phyloP scores from a whole-genome alignment of 176 grass and related monocot genomes.

The Phoenix dactylifera region DNA sequence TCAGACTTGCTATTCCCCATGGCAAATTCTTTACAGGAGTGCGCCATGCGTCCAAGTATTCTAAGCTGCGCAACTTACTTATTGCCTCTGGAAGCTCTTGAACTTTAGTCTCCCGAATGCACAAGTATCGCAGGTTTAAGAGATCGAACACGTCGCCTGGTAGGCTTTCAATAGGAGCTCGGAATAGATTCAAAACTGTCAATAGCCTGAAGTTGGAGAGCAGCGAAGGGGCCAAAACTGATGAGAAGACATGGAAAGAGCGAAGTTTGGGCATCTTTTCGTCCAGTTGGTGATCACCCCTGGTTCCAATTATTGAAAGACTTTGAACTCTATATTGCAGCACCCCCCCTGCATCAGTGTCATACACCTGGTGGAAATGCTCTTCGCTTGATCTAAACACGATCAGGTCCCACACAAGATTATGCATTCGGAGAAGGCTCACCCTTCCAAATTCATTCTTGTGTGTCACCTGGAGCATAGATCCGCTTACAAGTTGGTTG shows the following conservation, averaged over 20 bases:
- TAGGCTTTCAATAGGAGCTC: conserved; percentile 18
- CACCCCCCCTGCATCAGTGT: background rate
- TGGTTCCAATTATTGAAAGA: no score
- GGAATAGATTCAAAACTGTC: conserved; percentile 25
- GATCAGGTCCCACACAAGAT: conserved; percentile 19
- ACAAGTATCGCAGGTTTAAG: conserved; percentile 32
- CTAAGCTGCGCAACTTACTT: conserved; percentile 26
- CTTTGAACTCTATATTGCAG: no score
- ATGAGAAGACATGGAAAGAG: conserved; percentile 27
- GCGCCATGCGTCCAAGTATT: conserved; percentile 12
- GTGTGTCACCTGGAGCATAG: conserved; percentile 17
- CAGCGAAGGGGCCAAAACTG: conserved; percentile 11
- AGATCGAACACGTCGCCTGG: conserved; percentile 25
- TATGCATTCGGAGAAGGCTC: conserved; percentile 20
- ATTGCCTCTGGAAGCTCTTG: conserved; percentile 11
- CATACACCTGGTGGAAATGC: conserved; percentile 8
- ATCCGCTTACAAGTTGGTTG: conserved; percentile 5
- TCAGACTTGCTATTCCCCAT: background rate
- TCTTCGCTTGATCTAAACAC: conserved; percentile 9
- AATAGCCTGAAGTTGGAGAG: conserved; percentile 22
- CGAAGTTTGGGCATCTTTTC: conserved; percentile 4
- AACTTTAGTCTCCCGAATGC: conserved; percentile 26
- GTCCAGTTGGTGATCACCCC: no score
- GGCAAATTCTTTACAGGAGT: background rate
- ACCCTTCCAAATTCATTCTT: conserved; percentile 17